Conservation (phyloP, 2,329 filamentous ascomycete genomes). For the Lecanosticta acicola region DNA sequence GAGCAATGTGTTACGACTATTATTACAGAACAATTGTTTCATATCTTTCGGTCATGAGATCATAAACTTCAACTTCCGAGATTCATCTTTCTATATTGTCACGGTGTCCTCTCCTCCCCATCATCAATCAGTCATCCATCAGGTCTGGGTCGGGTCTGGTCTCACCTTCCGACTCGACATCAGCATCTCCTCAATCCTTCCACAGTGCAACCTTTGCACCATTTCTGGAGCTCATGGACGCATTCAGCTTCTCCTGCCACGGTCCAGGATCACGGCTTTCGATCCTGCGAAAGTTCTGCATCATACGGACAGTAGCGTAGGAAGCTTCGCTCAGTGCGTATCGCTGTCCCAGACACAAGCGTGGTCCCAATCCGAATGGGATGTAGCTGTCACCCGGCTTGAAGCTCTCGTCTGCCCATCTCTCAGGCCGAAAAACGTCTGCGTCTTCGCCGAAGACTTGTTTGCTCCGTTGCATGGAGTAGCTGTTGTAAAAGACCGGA, state of each 20-base stretch:
- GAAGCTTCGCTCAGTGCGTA: conserved; percentile 43
- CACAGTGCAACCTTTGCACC: background rate
- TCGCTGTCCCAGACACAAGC: conserved; percentile 43
- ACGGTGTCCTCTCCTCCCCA: background rate
- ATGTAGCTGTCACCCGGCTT: conserved; percentile 17
- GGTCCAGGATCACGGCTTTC: conserved; percentile 2
- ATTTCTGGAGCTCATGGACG: background rate
- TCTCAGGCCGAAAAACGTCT: conserved; percentile 10
- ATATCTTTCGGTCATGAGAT: background rate
- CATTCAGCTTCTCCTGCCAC: conserved; percentile 1
- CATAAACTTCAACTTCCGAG: background rate
- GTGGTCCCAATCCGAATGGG: conserved; percentile 34
- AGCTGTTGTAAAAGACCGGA: conserved; percentile 23
- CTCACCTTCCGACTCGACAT: too few relatives aligned
- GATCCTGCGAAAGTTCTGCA: conserved; percentile 34
- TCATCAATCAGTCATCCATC: too few relatives aligned
- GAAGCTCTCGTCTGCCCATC: conserved; percentile 9
- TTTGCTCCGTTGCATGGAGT: conserved; percentile 19
- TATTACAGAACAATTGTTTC: background rate
- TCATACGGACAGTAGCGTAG: conserved; percentile 40
- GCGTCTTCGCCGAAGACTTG: conserved; percentile 9
- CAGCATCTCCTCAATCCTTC: background rate
- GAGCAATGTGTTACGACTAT: conserved; percentile 6
- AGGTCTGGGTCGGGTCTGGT: too few relatives aligned
- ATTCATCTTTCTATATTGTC: background rate